Evolutionary conservation across 495 filamentous ascomycete genomes (phyloP).

Genomic region (Aspergillus avenaceus): DNA sequence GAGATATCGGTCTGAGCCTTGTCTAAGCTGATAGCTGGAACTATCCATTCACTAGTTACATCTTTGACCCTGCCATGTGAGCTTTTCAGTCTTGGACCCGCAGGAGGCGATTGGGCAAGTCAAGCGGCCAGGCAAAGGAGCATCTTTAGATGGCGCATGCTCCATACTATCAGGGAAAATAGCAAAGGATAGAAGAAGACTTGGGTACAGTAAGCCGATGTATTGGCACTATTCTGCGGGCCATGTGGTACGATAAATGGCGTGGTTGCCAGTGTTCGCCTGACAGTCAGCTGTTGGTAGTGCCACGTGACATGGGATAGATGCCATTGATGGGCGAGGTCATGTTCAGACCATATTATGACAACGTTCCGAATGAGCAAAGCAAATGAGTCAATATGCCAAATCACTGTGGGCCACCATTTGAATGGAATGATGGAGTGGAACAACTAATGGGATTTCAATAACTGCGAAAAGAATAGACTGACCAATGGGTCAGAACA

Average conservation of each 20-base stretch:
- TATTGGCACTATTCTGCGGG: slow-evolving; percentile 18
- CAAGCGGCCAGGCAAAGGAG: slow-evolving; percentile 74
- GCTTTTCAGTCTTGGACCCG: slow-evolving; percentile 76
- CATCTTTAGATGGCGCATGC: slow-evolving; percentile 37
- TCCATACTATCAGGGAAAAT: slow-evolving; percentile 39
- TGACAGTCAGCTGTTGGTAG: slow-evolving; percentile 16
- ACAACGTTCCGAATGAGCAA: no score
- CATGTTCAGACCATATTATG: no score
- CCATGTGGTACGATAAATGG: slow-evolving; percentile 57
- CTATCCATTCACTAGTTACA: slow-evolving; percentile 91
- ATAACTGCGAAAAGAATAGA: slow-evolving; percentile 9
- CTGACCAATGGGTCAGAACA: slow-evolving; percentile 74
- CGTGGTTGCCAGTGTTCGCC: slow-evolving; percentile 59
- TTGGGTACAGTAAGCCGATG: slow-evolving; percentile 61
- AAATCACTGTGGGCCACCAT: no score
- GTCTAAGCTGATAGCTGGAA: slow-evolving; percentile 83
- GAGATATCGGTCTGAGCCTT: slow-evolving; percentile 72
- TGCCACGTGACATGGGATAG: background rate
- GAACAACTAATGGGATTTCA: background rate
- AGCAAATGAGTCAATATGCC: no score
- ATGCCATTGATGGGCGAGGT: no score
- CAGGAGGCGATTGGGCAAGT: slow-evolving; percentile 78
- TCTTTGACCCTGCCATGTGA: slow-evolving; percentile 91
- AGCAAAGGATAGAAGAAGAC: slow-evolving; percentile 84
- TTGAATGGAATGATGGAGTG: background rate